phyloP scores from a whole-genome alignment of 164 flowering plant species.

The Warburgia ugandensis region DNA sequence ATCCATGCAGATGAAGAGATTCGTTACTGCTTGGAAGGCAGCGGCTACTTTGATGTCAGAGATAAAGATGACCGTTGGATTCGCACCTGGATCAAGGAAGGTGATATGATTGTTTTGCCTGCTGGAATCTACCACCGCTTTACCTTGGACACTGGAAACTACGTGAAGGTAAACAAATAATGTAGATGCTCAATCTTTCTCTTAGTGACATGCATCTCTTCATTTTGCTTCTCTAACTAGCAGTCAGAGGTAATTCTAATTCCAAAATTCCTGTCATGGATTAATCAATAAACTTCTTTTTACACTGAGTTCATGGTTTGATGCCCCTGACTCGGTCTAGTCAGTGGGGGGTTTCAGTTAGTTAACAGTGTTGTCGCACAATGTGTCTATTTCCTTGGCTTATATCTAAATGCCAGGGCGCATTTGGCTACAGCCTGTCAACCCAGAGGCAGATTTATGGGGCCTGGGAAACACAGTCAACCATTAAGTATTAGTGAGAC shows the following conservation, averaged over 20 bases:
- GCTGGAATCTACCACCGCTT: constrained; percentile 97
- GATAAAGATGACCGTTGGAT: constrained; percentile 87
- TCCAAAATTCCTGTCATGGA: not conserved
- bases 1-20: constrained; percentile 90
- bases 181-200: no score
- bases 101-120: constrained; percentile 80
- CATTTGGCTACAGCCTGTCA: no score
- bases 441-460: no score
- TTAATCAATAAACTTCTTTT: not conserved
- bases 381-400: no score
- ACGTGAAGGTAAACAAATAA: constrained; percentile 78
- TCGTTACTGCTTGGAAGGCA: constrained; percentile 83
- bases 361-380: no score
- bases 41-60: constrained; percentile 88
- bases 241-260: not conserved
- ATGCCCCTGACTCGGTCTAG: no score
- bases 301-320: not conserved
- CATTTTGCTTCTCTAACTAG: not conserved
- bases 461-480: no score
- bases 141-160: constrained; percentile 73
- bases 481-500: no score
- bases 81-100: constrained; percentile 73
- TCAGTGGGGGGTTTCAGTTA: no score
- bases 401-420: no score
- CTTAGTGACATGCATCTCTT: not conserved